Evolutionary conservation across 2,329 filamentous ascomycete species (phyloP).

Genomic region (Fusarium nygamai): DNA sequence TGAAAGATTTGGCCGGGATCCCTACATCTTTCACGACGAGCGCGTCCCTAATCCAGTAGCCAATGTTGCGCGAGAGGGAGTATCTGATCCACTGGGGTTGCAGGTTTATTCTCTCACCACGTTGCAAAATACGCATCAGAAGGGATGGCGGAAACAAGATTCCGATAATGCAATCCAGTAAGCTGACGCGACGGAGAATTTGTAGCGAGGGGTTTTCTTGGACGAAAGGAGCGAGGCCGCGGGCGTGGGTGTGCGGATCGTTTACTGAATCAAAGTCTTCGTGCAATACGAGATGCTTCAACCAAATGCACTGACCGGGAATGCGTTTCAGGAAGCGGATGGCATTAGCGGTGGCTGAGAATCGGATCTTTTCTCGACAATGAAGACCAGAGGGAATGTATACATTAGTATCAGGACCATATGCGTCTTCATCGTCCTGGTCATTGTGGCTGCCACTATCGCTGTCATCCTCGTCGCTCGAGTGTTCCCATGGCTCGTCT

Average conservation of each 20-base stretch:
- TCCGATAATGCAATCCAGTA: neutral
- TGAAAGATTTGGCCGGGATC: fast-evolving
- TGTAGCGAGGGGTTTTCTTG: neutral
- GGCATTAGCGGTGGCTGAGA: constrained; percentile 15
- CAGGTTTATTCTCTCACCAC: neutral
- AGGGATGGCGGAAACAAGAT: fast-evolving
- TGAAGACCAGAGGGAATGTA: neutral
- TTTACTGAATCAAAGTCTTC: neutral
- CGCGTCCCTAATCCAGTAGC: neutral
- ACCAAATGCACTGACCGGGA: neutral
- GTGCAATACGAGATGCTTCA: neutral
- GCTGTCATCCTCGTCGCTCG: neutral
- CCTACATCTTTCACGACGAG: fast-evolving
- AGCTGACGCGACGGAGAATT: fast-evolving
- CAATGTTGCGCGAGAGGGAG: fast-evolving
- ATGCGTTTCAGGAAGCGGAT: constrained; percentile 12
- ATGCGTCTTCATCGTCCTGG: neutral
- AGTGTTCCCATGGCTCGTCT: fast-evolving
- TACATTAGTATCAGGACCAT: too few species aligned
- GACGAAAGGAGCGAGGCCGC: neutral
- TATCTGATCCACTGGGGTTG: too few species aligned
- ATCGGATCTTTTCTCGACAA: constrained; percentile 9
- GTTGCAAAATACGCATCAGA: neutral
- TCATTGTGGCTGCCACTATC: fast-evolving
- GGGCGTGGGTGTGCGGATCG: neutral